phyloP scores from a whole-genome alignment of 2,329 filamentous ascomycete species.

The Talaromyces sp. region DNA sequence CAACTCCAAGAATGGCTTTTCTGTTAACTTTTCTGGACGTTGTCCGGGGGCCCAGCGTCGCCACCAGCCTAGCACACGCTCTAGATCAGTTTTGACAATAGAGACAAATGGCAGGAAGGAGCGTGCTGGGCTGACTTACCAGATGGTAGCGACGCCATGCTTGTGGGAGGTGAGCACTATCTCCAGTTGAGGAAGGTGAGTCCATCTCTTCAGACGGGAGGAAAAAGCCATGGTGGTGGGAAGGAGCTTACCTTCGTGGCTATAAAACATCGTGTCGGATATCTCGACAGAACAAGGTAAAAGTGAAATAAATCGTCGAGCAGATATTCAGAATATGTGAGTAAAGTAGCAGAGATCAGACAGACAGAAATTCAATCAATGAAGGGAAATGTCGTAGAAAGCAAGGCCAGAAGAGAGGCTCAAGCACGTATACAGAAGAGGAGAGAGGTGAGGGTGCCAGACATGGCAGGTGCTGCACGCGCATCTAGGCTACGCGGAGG shows the following conservation, averaged over 20 bases:
- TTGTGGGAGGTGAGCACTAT: conserved; percentile 74
- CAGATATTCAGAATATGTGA: neutral
- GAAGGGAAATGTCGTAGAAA: neutral
- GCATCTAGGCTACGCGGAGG: neutral
- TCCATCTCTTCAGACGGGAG: neutral
- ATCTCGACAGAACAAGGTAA: neutral
- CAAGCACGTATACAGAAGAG: neutral
- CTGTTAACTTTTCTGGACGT: conserved; percentile 68
- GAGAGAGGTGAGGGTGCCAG: neutral
- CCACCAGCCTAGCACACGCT: conserved; percentile 65
- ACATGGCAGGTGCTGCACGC: neutral
- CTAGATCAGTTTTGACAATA: neutral
- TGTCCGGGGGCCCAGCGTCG: conserved; percentile 73
- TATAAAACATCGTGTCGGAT: conserved; percentile 74
- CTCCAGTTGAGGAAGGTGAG: conserved; percentile 2
- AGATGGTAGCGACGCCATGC: conserved; percentile 91
- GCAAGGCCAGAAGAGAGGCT: neutral
- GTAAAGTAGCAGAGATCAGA: neutral
- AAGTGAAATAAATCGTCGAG: neutral
- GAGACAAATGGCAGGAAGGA: neutral
- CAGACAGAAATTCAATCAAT: neutral
- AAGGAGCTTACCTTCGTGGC: conserved; percentile 71
- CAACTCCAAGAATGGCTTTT: conserved; percentile 82
- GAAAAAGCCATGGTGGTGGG: neutral
- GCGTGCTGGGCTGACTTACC: conserved; percentile 51